Conservation (phyloP, 2,329 filamentous ascomycete genomes). For the Colletotrichum brevisporum region DNA sequence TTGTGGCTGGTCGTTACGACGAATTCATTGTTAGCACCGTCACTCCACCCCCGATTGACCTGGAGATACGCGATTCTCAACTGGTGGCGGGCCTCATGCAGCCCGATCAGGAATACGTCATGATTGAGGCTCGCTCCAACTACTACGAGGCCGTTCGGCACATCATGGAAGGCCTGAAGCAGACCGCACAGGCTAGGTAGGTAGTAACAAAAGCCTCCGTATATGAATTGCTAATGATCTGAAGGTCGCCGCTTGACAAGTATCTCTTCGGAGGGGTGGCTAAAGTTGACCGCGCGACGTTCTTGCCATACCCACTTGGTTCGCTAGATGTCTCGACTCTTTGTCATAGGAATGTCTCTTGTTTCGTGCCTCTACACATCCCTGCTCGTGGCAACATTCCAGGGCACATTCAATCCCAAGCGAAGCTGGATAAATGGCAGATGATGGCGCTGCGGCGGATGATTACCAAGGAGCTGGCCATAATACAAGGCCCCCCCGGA, state of each 20-base stretch:
- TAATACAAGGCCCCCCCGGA: slow-evolving; percentile 86
- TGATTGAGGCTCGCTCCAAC: slow-evolving; percentile 81
- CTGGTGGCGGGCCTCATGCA: slow-evolving; percentile 69
- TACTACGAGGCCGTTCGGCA: slow-evolving; percentile 86
- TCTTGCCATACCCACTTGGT: not conserved
- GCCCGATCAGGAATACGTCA: slow-evolving; percentile 77
- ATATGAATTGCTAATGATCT: not conserved
- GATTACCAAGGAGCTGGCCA: slow-evolving; percentile 78
- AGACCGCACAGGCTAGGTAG: slow-evolving; percentile 67
- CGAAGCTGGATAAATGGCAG: slow-evolving; percentile 78
- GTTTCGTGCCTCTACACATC: not conserved
- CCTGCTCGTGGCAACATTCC: slow-evolving; percentile 19
- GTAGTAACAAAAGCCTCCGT: slow-evolving; percentile 23
- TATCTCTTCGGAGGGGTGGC: slow-evolving; percentile 68
- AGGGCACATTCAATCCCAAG: slow-evolving; percentile 41
- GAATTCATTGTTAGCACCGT: slow-evolving; percentile 1
- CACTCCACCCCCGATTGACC: slow-evolving; percentile 66
- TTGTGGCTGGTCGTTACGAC: slow-evolving; percentile 71
- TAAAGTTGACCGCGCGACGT: not conserved
- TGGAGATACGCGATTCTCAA: slow-evolving; percentile 16
- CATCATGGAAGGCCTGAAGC: slow-evolving; percentile 80
- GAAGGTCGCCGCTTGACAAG: slow-evolving; percentile 71
- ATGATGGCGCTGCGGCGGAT: slow-evolving; percentile 77
- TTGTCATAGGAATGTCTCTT: not conserved
- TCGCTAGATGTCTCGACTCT: slow-evolving; percentile 3